Evolutionary conservation across 208 protist genomes (phyloP), one percentile per base, ranked within the genome.

Genomic region (Endotrypanum monterogeii): DNA sequence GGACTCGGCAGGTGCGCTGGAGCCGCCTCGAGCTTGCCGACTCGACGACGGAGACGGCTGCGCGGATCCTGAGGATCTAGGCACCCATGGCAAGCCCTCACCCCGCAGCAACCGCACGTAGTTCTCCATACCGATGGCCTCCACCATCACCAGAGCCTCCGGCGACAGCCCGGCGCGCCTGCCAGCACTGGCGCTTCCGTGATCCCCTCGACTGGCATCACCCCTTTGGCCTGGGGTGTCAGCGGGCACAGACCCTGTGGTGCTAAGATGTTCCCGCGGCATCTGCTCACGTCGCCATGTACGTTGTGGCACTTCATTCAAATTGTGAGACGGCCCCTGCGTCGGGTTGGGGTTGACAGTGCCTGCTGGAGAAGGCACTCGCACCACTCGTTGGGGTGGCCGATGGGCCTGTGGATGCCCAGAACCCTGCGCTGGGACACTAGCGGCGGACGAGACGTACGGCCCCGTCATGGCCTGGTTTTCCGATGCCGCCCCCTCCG

Each of bases 231-330:
- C 37, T 18, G 28, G 28, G 63, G n/a, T 25, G 46, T 1, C 63
- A 28, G 44, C 16, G 44, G 63, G n/a, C 16, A 57, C 74, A 23
- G 67, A 68, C 37, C 50, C 67, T 23, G 46, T 51, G 35, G 58
- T 54, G 25, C 46, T 56, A 7, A 63, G 58, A 35, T 60, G 74
- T 50, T 79, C 67, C 28, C 55, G 74, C 18, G 58, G 67, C 51
- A 56, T 41, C 51, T 30, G 51, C 58, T 52, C 41, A 3, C 8
- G 35, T 0, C 58, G 32, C 16, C 39, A 60, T 12, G 57, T 51
- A 50, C 55, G 39, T 54, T 37, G 60, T 37, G 18, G 20, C 60
- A 65, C 60, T 23, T 48, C 20, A 37, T 65, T 12, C 8, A 23
- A 6, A 46, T 11, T 30, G 20, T 65, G 60, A 14, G 60, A 37